Conservation (phyloP, 257 asterid species). For the Solanum virginianum region DNA sequence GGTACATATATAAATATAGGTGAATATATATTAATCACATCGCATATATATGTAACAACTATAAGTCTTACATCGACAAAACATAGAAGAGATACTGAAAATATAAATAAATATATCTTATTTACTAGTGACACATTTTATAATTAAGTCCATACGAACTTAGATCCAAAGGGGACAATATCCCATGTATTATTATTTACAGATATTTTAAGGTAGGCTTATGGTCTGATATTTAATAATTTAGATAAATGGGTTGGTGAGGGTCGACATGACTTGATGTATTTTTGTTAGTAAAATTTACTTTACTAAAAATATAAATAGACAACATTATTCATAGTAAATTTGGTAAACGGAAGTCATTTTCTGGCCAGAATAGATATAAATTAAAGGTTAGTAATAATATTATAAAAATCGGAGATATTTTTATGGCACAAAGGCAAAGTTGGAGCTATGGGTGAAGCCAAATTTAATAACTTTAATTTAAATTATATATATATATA, state of each 20-base stretch:
- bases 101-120: too few relatives aligned
- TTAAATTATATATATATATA: too few relatives aligned
- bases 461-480: background rate
- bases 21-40: too few relatives aligned
- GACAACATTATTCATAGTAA: background rate
- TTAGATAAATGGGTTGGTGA: background rate
- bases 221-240: background rate
- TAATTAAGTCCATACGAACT: too few relatives aligned
- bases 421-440: background rate
- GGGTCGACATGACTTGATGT: background rate
- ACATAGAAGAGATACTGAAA: too few relatives aligned
- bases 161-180: too few relatives aligned
- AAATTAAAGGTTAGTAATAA: background rate
- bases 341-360: background rate
- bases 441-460: background rate
- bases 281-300: background rate
- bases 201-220: background rate
- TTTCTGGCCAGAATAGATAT: background rate
- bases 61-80: too few relatives aligned
- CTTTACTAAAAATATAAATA: background rate
- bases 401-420: background rate
- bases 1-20: too few relatives aligned
- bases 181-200: background rate
- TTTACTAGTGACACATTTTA: too few relatives aligned
- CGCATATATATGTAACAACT: too few relatives aligned